Conservation (phyloP, 768 basidiomycete genomes). For the Steccherinum ochraceum region DNA sequence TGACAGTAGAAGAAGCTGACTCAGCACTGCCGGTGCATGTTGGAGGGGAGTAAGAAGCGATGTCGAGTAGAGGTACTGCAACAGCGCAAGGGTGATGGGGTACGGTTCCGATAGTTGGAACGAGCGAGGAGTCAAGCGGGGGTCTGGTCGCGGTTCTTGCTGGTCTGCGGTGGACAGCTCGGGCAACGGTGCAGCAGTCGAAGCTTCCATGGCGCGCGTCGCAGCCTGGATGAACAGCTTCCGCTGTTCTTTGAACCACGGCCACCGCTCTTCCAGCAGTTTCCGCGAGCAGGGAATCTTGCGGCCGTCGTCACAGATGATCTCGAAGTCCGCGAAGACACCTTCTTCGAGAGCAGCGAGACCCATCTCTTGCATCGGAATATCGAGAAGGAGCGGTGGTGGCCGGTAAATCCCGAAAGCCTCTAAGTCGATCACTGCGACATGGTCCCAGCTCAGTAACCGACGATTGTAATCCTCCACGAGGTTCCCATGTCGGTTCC, state of each 20-base stretch:
- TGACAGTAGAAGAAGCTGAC: conserved; percentile 77
- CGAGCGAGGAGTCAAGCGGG: conserved; percentile 71
- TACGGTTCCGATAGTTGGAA: conserved; percentile 86
- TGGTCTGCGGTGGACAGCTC: conserved; percentile 40
- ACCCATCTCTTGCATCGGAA: conserved; percentile 79
- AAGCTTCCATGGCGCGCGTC: conserved; percentile 43
- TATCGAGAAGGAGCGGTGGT: conserved; percentile 56
- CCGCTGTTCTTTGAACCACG: conserved; percentile 84
- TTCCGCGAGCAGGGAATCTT: conserved; percentile 76
- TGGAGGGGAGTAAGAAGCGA: conserved; percentile 87
- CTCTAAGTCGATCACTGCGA: conserved; percentile 86
- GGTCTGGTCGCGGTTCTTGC: conserved; percentile 58
- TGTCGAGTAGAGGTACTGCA: conserved; percentile 92
- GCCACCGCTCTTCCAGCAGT: conserved; percentile 88
- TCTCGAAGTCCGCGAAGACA: conserved; percentile 83
- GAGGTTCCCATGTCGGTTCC: conserved; percentile 80
- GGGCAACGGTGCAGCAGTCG: conserved; percentile 59
- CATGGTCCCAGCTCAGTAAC: conserved; percentile 86
- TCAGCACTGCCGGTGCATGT: conserved; percentile 83
- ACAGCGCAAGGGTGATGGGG: conserved; percentile 77
- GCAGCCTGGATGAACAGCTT: conserved; percentile 53
- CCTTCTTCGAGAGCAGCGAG: conserved; percentile 78
- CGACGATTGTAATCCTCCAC: conserved; percentile 92
- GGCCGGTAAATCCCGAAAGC: conserved; percentile 95
- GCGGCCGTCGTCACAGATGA: conserved; percentile 87